phyloP scores from a whole-genome alignment of 176 grass and related monocot genomes.

The Aegilops bicornis region DNA sequence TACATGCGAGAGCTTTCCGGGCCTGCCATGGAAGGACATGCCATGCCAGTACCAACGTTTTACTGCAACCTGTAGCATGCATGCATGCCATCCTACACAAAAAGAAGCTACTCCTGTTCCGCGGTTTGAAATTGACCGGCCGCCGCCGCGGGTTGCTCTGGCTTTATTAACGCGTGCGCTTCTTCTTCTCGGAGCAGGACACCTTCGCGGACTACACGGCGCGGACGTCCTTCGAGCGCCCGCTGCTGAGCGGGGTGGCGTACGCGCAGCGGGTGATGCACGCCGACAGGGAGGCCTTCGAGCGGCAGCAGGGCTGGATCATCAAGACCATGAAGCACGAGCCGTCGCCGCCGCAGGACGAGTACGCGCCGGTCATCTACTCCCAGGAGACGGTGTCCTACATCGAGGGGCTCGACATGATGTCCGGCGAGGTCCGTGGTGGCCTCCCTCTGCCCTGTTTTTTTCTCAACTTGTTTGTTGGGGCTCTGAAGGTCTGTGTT shows the following conservation, averaged over 20 bases:
- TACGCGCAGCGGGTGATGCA: constrained; percentile 87
- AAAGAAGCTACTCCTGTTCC: no score
- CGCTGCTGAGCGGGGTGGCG: constrained; percentile 82
- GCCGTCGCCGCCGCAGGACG: constrained; percentile 77
- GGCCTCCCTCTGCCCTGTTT: not conserved
- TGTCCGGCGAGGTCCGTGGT: constrained; percentile 66
- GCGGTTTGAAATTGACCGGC: not conserved
- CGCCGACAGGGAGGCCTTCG: constrained; percentile 63
- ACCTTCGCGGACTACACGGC: constrained; percentile 88
- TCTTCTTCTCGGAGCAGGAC: constrained; percentile 34
- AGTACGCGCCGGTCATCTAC: constrained; percentile 92
- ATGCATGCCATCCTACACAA: no score
- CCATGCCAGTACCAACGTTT: not conserved
- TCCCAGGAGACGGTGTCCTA: constrained; percentile 96
- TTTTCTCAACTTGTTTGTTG: not conserved
- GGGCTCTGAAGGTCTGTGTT: not conserved
- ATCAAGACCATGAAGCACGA: constrained; percentile 97
- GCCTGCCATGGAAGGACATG: not conserved
- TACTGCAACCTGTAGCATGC: not conserved
- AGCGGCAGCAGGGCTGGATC: constrained; percentile 84
- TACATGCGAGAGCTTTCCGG: not conserved
- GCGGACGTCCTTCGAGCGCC: constrained; percentile 86
- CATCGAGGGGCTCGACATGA: constrained; percentile 95
- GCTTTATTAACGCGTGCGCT: not conserved
- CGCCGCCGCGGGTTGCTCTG: not conserved